Conservation (phyloP, 805 yeast genomes). For the Zygoascus bituminiphila region DNA sequence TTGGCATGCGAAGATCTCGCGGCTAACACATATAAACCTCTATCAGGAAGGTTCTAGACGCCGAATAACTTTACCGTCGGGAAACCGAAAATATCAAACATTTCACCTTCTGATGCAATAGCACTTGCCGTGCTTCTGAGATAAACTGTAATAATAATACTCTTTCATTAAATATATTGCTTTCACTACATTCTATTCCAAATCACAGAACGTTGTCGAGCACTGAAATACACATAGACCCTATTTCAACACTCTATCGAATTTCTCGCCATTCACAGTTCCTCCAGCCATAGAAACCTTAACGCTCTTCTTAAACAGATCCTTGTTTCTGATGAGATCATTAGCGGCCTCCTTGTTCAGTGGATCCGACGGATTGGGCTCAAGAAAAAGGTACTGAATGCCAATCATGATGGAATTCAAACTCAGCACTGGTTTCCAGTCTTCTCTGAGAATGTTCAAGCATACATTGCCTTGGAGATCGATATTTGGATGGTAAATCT, state of each 20-base stretch:
- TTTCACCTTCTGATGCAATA: too few relatives aligned
- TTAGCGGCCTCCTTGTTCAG: slow-evolving; percentile 85
- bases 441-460: slow-evolving; percentile 82
- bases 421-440: slow-evolving; percentile 91
- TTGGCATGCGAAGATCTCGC: too few relatives aligned
- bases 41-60: too few relatives aligned
- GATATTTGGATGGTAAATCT: slow-evolving; percentile 89
- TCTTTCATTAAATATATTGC: too few relatives aligned
- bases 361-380: slow-evolving; percentile 90
- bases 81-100: too few relatives aligned
- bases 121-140: too few relatives aligned
- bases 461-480: slow-evolving; percentile 88
- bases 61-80: too few relatives aligned
- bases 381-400: slow-evolving; percentile 72
- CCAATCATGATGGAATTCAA: slow-evolving; percentile 79
- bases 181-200: too few relatives aligned
- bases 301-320: slow-evolving; percentile 50
- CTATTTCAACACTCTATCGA: slow-evolving; percentile 45
- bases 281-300: slow-evolving; percentile 66
- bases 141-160: too few relatives aligned
- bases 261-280: slow-evolving; percentile 44
- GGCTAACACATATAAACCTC: too few relatives aligned
- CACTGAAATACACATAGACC: too few relatives aligned
- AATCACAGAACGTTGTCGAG: too few relatives aligned
- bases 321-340: slow-evolving; percentile 34